Percentiles rank a stretch among this genome's conserved stretches.
phyloP scores from a whole-genome alignment of 192 early-diverging fungal species.

The Glomus cerebriforme region DNA sequence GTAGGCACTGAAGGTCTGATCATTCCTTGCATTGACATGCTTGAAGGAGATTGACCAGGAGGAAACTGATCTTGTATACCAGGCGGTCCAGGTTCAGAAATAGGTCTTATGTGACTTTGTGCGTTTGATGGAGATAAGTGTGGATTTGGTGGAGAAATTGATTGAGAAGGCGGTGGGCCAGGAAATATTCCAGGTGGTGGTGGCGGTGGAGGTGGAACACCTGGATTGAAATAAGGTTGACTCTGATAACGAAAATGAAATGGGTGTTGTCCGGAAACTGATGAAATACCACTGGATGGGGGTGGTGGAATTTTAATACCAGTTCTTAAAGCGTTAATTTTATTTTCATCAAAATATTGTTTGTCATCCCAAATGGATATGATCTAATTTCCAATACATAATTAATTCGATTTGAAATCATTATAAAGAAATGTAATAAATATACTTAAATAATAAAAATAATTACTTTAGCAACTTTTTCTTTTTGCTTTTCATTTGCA shows the following conservation, averaged over 20 bases:
- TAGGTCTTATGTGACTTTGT: constrained; percentile 7
- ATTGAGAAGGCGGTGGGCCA: background rate
- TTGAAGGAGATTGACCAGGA: constrained; percentile 3
- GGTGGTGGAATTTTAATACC: constrained; percentile 27
- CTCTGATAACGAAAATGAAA: constrained; percentile 17
- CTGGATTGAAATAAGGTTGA: constrained; percentile 23
- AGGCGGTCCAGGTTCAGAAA: constrained; percentile 27
- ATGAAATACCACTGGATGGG: background rate
- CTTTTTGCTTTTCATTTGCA: constrained; percentile 40
- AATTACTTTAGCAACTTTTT: constrained; percentile 53
- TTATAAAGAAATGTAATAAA: background rate
- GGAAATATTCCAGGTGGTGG: constrained; percentile 21
- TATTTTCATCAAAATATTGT: constrained; percentile 31
- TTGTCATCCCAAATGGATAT: constrained; percentile 34
- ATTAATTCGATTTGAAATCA: background rate
- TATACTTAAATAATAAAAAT: background rate
- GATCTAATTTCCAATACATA: constrained; percentile 7
- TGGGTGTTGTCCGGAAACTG: background rate
- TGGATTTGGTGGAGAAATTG: constrained; percentile 3
- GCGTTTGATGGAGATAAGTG: constrained; percentile 12
- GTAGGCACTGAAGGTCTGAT: background rate
- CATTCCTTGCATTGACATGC: constrained; percentile 29
- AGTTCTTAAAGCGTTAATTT: constrained; percentile 19
- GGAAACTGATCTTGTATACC: constrained; percentile 5
- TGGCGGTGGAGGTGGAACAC: background rate